A percentile compares a stretch with the other conserved stretches of the same genome.
Conservation (phyloP, 345 rosid species). For the Zanthoxylum bungeanum region DNA sequence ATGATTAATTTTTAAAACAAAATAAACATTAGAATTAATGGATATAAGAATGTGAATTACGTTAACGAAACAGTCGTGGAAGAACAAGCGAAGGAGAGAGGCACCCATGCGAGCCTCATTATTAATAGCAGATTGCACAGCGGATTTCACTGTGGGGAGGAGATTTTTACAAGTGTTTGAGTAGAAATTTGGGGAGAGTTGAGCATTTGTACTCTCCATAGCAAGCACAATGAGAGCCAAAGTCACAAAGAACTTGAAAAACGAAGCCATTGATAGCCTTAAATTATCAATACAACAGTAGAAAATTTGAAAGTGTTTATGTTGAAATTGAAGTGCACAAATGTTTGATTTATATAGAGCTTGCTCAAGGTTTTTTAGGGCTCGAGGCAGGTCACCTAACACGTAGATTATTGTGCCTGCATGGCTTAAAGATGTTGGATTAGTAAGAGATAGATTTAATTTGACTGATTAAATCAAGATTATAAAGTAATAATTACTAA, state of each 20-base stretch:
- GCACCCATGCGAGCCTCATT: slow-evolving; percentile 69
- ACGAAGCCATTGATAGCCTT: slow-evolving; percentile 8
- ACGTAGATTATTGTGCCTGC: slow-evolving; percentile 37
- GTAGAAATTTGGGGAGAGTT: slow-evolving; percentile 69
- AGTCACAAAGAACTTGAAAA: slow-evolving; percentile 18
- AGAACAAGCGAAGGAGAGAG: slow-evolving; percentile 76
- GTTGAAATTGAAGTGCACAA: slow-evolving; percentile 11
- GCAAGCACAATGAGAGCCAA: slow-evolving; percentile 36
- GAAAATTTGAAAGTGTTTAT: not conserved
- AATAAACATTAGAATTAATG: too few species aligned
- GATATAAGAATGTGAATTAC: slow-evolving; percentile 41
- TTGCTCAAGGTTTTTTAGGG: slow-evolving; percentile 19
- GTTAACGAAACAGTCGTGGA: slow-evolving; percentile 93
- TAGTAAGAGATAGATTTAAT: not conserved
- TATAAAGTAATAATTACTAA: not conserved
- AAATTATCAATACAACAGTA: slow-evolving; percentile 20
- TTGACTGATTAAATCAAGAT: slow-evolving; percentile 5
- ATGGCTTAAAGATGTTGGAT: slow-evolving; percentile 5
- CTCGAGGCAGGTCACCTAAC: slow-evolving; percentile 56
- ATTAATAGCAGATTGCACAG: slow-evolving; percentile 49
- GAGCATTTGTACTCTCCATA: slow-evolving; percentile 43
- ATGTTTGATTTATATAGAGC: slow-evolving; percentile 44
- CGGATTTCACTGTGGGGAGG: slow-evolving; percentile 42
- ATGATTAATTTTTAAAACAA: too few species aligned
- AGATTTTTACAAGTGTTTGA: slow-evolving; percentile 61